These are phyloP conservation scores for Hypericum androsaemum DNA, from an alignment of 345 rosid genomes.

Conservation along the genomic window DNA sequence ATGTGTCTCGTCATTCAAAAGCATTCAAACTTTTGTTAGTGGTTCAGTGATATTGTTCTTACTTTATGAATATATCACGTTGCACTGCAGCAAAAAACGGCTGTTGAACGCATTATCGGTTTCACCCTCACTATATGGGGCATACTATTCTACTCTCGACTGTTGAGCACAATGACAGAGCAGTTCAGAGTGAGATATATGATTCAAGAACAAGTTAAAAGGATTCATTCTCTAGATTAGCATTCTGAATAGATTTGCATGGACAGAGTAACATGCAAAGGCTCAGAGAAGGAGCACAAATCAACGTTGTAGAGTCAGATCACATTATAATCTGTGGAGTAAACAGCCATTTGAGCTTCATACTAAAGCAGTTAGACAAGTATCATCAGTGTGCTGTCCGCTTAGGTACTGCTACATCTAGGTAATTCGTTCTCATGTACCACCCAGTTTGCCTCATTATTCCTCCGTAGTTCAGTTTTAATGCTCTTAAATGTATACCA, in stretches of 20 bases:
- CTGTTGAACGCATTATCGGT: constrained; percentile 72
- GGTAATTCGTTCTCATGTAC: constrained; percentile 36
- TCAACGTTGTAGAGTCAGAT: constrained; percentile 86
- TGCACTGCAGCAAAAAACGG: constrained; percentile 82
- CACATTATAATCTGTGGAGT: constrained; percentile 88
- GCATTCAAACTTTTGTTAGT: constrained; percentile 4
- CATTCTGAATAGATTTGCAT: constrained; percentile 17
- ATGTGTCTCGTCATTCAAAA: constrained; percentile 9
- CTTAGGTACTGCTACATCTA: constrained; percentile 84
- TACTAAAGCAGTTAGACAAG: constrained; percentile 81
- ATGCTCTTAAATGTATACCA: constrained; percentile 6
- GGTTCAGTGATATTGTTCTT: constrained; percentile 7
- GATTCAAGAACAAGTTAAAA: constrained; percentile 10
- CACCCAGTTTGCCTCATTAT: not conserved
- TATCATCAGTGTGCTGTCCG: constrained; percentile 87
- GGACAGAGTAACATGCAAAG: constrained; percentile 79
- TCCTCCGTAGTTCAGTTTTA: too few species aligned
- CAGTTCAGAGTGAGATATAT: constrained; percentile 64
- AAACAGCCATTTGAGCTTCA: constrained; percentile 65
- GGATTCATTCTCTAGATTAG: constrained; percentile 10
- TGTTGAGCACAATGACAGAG: constrained; percentile 95
- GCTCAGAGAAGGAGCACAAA: constrained; percentile 93
- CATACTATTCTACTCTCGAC: constrained; percentile 81
- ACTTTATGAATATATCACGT: constrained; percentile 12
- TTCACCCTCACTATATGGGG: constrained; percentile 92